Base-by-base conservation (phyloP, 768 basidiomycete species). In the Tricholoma terreum region DNA sequence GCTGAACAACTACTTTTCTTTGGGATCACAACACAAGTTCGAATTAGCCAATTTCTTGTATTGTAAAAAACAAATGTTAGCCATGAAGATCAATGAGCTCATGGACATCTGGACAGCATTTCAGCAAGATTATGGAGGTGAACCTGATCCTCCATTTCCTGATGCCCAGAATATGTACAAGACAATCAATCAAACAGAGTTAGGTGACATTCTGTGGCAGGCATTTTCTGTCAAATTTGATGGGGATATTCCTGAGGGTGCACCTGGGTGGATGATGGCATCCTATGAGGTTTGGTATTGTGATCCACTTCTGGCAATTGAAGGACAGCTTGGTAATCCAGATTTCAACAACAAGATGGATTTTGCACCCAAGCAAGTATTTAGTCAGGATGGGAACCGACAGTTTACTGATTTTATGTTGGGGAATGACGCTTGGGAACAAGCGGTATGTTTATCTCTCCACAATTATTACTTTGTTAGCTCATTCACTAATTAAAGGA, bases 181-280 rank as follows among this genome's bases (percentile, higher is more conserved):
- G n/a, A n/a, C n/a, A n/a, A n/a, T n/a, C n/a, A n/a, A n/a, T n/a
- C n/a, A n/a, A n/a, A n/a, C n/a, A n/a, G n/a, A n/a, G n/a, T n/a
- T n/a, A 15, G 75, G 76, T 6, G 71, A 73, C 27, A 66, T 67
- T 5, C 67, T 73, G 0, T 81, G 77, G 77, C 11, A 69, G 2
- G 63, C 60, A 3, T 73, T 79, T 54, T 46, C 61, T 1, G 46
- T 73, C 10, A 43, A 56, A 4, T 77, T 74, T 30, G 50, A 54
- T 65, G 30, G 69, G n/a, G 17, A 66, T 54, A 21, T 60, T 8
- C 12, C 50, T 12, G 53, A 40, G 61, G 14, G 64, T 71, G 4
- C 34, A n/a, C 67, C 10, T 80, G 75, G 78, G 74, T 67, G 59
- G 38, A 35, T 4, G 55, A 57, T n/a, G n/a, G n/a, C n/a, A 1